These are phyloP conservation scores for Drechslera avenae DNA, from an alignment of 2,329 filamentous ascomycete genomes.

Conservation along the genomic window DNA sequence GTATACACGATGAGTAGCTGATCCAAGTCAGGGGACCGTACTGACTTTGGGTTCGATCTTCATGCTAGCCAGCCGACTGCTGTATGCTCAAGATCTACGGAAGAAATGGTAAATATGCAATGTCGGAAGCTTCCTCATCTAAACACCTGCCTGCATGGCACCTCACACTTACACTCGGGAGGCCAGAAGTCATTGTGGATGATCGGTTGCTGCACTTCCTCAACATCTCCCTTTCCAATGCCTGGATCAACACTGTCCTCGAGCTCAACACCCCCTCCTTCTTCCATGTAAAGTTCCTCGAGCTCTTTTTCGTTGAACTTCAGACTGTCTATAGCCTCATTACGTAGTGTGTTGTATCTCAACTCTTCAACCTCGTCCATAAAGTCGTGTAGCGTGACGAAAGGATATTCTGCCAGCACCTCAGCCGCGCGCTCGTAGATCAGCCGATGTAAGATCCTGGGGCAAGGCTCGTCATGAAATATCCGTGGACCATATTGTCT, in stretches of 20 bases:
- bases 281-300: slow-evolving; percentile 21
- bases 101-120: slow-evolving; percentile 16
- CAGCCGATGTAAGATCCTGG: slow-evolving; percentile 26
- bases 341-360: slow-evolving; percentile 11
- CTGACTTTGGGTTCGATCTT: slow-evolving; percentile 23
- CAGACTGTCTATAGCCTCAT: not conserved
- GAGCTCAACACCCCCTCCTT: slow-evolving; percentile 24
- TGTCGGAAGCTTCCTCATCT: not conserved
- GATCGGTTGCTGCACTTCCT: not conserved
- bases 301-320: slow-evolving; percentile 20
- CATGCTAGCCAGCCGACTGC: slow-evolving; percentile 27
- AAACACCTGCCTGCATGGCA: slow-evolving; percentile 5
- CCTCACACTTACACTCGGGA: slow-evolving; percentile 19
- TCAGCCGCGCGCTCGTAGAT: slow-evolving; percentile 35
- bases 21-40: slow-evolving; percentile 16
- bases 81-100: slow-evolving; percentile 19
- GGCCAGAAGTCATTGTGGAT: slow-evolving; percentile 17
- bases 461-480: slow-evolving; percentile 28
- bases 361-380: slow-evolving; percentile 26
- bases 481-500: slow-evolving; percentile 14
- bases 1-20: not conserved
- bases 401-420: slow-evolving; percentile 12
- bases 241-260: slow-evolving; percentile 3
- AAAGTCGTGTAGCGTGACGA: slow-evolving; percentile 22
- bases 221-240: not conserved